These are phyloP conservation scores for Citrus medica DNA, from an alignment of 345 rosid species.

Conservation along the genomic window DNA sequence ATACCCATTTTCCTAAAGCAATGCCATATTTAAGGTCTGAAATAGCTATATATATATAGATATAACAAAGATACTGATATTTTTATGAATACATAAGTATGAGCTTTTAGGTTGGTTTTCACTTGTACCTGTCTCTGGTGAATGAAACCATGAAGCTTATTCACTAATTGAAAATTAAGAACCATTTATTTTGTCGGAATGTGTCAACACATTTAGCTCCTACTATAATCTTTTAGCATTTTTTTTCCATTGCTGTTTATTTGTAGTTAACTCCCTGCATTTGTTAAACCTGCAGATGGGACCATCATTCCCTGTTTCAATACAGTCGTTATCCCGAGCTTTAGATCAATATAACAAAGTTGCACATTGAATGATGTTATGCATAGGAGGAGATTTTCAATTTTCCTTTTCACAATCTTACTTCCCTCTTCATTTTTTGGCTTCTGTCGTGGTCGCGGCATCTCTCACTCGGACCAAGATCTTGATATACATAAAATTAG, in stretches of 20 bases:
- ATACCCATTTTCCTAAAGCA: neutral
- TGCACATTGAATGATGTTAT: constrained; percentile 34
- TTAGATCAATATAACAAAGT: constrained; percentile 67
- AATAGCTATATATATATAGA: neutral
- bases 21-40: neutral
- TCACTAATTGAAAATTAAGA: neutral
- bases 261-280: neutral
- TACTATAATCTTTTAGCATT: neutral
- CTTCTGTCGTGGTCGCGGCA: neutral
- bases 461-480: neutral
- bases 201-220: neutral
- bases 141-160: neutral
- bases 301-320: constrained; percentile 68
- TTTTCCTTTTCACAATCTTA: neutral
- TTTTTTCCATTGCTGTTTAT: neutral
- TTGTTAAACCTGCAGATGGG: constrained; percentile 75
- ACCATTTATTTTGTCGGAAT: neutral
- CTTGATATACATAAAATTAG: neutral
- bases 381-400: neutral
- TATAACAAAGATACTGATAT: neutral
- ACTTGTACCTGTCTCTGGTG: neutral
- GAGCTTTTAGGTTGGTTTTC: neutral
- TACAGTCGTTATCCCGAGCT: constrained; percentile 94
- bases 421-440: neutral
- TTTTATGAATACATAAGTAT: neutral